Evolutionary conservation across 345 rosid species (phyloP), one percentile per base, ranked within the genome.

Genomic region (Eucalyptus decipiens): DNA sequence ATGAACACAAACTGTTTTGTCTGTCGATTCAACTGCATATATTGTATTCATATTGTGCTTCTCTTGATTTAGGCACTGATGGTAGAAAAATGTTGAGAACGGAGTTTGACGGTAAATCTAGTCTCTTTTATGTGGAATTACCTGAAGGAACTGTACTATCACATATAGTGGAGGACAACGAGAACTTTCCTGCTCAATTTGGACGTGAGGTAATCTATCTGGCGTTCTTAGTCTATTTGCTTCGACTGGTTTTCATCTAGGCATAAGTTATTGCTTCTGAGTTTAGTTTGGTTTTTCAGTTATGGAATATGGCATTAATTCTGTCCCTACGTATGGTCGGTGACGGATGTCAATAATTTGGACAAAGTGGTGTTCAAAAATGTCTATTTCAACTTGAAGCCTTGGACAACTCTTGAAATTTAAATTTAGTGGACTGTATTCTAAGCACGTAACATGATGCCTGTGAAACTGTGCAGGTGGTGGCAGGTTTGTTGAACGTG

Each of bases 121-220:
- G 95, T 90, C 95, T 95, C 93, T 97, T 97, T 92, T 96, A 97
- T 90, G 96, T 93, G 90, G 97, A 95, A 91, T 96, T 96, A 86
- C 97, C 99, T 72, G 98, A 93, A 88, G 98, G 97, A 83, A 92
- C 95, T 12, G 87, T 95, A 80, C 88, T 97, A 60, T 94, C 91
- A 14, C 98, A 95, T 92, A 87, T 90, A 51, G 89, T 95, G 88
- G 95, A 95, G 85, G 99, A 96, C 91, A 95, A 94, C 50, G 97
- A 95, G 91, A 95, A 86, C 85, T 97, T 97, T 89, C 99, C 98
- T 30, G 95, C 95, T 80, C 99, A 97, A 90, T 97, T 97, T 92
- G 99, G 99, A 91, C 99, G 98, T 6, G 99, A 97, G 97, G 99
- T 96, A 93, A 54, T 51, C 69, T 34, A 6, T 37, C 89, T 89